phyloP scores from a whole-genome alignment of 495 filamentous ascomycete genomes.

The Gamarada debralockiae region DNA sequence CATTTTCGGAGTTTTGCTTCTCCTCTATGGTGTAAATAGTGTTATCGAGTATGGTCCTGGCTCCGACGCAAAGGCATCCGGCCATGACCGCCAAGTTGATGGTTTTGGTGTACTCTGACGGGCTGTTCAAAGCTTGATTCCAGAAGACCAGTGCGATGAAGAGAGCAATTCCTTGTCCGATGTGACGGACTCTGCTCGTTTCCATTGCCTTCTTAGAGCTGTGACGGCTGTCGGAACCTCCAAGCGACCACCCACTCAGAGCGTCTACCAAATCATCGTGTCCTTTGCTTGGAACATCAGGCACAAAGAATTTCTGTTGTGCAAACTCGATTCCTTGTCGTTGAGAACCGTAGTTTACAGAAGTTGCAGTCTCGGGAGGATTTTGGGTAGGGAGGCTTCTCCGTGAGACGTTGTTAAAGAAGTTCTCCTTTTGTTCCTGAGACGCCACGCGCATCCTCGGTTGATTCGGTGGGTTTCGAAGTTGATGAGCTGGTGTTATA shows the following conservation, averaged over 20 bases:
- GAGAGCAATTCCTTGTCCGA: constrained; percentile 4
- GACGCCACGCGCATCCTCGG: constrained; percentile 40
- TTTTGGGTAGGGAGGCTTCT: background rate
- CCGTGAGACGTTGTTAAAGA: constrained; percentile 30
- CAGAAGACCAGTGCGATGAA: constrained; percentile 15
- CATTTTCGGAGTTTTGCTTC: background rate
- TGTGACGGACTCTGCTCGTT: background rate
- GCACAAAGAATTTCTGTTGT: constrained; percentile 46
- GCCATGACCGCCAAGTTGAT: constrained; percentile 8
- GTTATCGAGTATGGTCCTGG: constrained; percentile 12
- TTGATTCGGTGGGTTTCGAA: constrained; percentile 56
- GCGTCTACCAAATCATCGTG: constrained; percentile 39
- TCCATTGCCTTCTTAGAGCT: background rate
- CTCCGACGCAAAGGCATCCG: constrained; percentile 1
- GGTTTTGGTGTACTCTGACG: constrained; percentile 7
- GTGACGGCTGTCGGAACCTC: constrained; percentile 1
- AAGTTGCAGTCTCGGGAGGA: background rate
- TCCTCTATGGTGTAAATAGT: background rate
- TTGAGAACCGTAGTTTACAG: background rate
- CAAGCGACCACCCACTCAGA: constrained; percentile 10
- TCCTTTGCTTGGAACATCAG: constrained; percentile 13
- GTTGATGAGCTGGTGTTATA: constrained; percentile 55
- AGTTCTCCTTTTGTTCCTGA: constrained; percentile 37
- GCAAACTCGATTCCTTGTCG: constrained; percentile 36
- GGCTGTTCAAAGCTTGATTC: constrained; percentile 6